A percentile compares a stretch with the other conserved stretches of the same genome.
Conservation (phyloP, 495 filamentous ascomycete species). For the Wilcoxina mikolae region DNA sequence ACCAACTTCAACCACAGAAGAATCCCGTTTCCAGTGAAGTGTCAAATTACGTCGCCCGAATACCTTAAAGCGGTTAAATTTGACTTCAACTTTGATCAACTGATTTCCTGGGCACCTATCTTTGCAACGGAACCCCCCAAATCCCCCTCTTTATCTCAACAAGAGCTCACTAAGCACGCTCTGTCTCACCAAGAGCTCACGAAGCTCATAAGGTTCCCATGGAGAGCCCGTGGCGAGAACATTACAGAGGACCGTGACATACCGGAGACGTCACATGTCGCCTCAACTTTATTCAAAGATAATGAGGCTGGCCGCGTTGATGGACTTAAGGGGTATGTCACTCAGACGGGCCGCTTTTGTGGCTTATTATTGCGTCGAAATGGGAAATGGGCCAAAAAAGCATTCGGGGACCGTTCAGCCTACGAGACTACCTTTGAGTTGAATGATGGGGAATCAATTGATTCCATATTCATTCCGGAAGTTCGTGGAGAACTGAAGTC, state of each 20-base stretch:
- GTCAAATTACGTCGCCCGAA: slow-evolving; percentile 4
- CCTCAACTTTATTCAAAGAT: slow-evolving; percentile 17
- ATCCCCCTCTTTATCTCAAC: neutral
- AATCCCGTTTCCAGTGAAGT: slow-evolving; percentile 10
- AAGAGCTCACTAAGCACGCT: neutral
- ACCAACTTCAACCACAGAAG: slow-evolving; percentile 16
- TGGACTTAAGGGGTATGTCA: slow-evolving; percentile 27
- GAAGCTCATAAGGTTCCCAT: slow-evolving; percentile 9
- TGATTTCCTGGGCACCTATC: slow-evolving; percentile 25
- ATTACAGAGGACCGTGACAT: neutral
- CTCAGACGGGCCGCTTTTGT: slow-evolving; percentile 20
- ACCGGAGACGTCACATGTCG: neutral
- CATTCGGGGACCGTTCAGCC: slow-evolving; percentile 23
- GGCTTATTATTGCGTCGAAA: slow-evolving; percentile 20
- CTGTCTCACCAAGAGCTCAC: neutral
- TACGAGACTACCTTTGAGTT: slow-evolving; percentile 24
- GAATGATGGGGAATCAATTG: slow-evolving; percentile 14
- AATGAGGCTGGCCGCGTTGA: slow-evolving; percentile 13
- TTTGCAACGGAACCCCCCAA: slow-evolving; percentile 8
- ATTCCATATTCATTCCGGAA: slow-evolving; percentile 21
- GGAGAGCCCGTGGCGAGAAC: slow-evolving; percentile 4
- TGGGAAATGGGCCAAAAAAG: slow-evolving; percentile 19
- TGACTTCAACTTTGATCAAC: slow-evolving; percentile 23
- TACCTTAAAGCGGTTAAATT: slow-evolving; percentile 23
- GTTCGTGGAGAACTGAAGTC: neutral